A percentile compares a stretch with the other conserved stretches of the same genome.
Conservation (phyloP, 2,329 filamentous ascomycete species). For the Alternaria arbusti region DNA sequence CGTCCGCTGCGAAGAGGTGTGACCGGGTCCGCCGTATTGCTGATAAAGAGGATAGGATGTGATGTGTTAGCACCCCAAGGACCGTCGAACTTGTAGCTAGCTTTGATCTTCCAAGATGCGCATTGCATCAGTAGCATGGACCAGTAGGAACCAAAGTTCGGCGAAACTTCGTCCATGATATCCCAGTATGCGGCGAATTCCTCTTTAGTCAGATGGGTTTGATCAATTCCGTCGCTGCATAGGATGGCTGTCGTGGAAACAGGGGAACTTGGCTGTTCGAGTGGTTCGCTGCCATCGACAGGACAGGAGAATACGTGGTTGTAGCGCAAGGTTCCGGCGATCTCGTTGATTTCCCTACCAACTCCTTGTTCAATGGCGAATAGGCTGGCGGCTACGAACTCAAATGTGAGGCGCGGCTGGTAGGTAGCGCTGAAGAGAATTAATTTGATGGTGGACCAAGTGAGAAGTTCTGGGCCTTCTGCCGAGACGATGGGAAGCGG, state of each 20-base stretch:
- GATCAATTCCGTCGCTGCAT: constrained; percentile 51
- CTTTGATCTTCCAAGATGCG: constrained; percentile 45
- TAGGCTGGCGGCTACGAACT: constrained; percentile 43
- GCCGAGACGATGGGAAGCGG: constrained; percentile 46
- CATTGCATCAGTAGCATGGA: constrained; percentile 47
- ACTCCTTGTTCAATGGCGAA: constrained; percentile 39
- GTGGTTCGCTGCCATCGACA: constrained; percentile 24
- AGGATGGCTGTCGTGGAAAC: constrained; percentile 42
- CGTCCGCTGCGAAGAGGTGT: constrained; percentile 60
- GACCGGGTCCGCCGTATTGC: constrained; percentile 65
- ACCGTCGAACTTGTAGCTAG: constrained; percentile 42
- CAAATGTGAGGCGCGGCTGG: constrained; percentile 43
- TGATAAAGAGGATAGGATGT: constrained; percentile 64
- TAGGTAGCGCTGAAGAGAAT: constrained; percentile 49
- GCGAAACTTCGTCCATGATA: constrained; percentile 41
- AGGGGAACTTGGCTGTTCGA: neutral
- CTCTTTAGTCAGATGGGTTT: constrained; percentile 27
- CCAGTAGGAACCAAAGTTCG: constrained; percentile 49
- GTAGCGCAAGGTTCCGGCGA: constrained; percentile 22
- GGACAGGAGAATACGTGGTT: constrained; percentile 38
- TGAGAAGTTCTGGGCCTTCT: constrained; percentile 44
- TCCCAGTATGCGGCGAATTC: constrained; percentile 46
- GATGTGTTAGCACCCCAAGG: constrained; percentile 50
- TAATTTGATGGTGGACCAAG: constrained; percentile 49
- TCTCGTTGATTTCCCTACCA: constrained; percentile 29